Evolutionary conservation across 768 basidiomycete genomes (phyloP).

Genomic region (Rhodotorula toruloides): DNA sequence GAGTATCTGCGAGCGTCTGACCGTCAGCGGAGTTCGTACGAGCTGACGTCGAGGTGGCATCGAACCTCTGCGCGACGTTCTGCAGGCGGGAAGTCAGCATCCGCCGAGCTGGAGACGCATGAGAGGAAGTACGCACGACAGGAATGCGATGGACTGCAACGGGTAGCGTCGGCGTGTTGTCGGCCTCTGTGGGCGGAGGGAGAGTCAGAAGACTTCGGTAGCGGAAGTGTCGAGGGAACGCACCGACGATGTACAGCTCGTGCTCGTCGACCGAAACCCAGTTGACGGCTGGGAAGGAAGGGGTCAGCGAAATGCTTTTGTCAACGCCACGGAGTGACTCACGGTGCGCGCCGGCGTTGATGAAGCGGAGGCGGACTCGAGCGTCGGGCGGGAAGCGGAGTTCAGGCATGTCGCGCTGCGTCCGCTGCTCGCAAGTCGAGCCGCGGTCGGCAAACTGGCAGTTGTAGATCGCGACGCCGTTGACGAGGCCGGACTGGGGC

Average conservation of each 20-base stretch:
- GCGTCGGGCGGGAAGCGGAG: conserved; percentile 10
- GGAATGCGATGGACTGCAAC: conserved; percentile 37
- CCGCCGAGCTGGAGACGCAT: not conserved
- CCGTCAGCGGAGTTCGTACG: no score
- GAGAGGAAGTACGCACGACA: conserved; percentile 3
- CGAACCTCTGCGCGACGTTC: conserved; percentile 33
- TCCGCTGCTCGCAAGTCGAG: not conserved
- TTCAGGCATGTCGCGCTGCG: not conserved
- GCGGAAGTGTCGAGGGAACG: not conserved
- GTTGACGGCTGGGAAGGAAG: not conserved
- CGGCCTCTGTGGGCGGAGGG: conserved; percentile 36
- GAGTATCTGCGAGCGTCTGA: no score
- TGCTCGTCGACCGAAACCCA: conserved; percentile 17
- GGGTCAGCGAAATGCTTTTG: not conserved
- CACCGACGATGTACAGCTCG: conserved; percentile 3
- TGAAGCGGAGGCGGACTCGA: conserved; percentile 17
- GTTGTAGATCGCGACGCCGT: conserved; percentile 20
- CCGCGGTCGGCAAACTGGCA: not conserved
- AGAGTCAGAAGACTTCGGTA: not conserved
- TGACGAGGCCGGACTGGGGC: conserved; percentile 13
- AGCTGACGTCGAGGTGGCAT: no score
- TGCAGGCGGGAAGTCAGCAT: conserved; percentile 3
- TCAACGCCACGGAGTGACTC: not conserved
- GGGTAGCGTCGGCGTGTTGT: conserved; percentile 31
- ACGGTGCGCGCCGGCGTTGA: conserved; percentile 23